phyloP scores from a whole-genome alignment of 2,329 filamentous ascomycete species.

The Metarhizium brunneum region DNA sequence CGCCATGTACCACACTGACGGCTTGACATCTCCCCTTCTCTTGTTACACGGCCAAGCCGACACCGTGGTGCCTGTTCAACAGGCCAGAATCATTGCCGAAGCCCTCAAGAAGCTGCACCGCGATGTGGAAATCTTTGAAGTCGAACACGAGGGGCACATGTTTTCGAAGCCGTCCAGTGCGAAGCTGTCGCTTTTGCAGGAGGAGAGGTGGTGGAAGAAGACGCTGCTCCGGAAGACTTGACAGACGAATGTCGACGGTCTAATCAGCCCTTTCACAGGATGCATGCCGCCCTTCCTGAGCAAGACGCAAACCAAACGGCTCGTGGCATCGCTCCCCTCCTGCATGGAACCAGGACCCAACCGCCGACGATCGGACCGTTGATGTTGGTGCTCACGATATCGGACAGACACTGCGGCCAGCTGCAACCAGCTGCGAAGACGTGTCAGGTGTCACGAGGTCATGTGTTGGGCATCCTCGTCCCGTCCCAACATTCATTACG shows the following conservation, averaged over 20 bases:
- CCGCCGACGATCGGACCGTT: no score
- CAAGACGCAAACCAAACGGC: no score
- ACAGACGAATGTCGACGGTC: no score
- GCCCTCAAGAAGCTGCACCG: slow-evolving; percentile 31
- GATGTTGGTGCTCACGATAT: background rate
- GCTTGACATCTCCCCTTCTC: slow-evolving; percentile 40
- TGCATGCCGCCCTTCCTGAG: no score
- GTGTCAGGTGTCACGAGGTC: no score
- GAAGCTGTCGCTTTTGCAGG: slow-evolving; percentile 30
- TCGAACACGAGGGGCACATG: slow-evolving; percentile 41
- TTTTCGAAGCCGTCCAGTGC: slow-evolving; percentile 32
- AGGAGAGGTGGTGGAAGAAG: slow-evolving; percentile 38
- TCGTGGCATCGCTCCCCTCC: no score
- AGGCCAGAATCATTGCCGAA: slow-evolving; percentile 42
- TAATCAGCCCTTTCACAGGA: no score
- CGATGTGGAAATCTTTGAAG: slow-evolving; percentile 36
- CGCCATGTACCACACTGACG: slow-evolving; percentile 36
- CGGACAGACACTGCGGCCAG: no score
- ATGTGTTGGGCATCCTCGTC: no score
- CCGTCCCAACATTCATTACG: no score
- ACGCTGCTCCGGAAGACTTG: slow-evolving; percentile 20
- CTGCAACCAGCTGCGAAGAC: no score
- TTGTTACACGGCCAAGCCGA: slow-evolving; percentile 48
- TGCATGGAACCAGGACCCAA: no score
- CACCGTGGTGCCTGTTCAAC: slow-evolving; percentile 47